Base-by-base conservation (phyloP, 148 eudicot species). In the Persicaria tinctoria region DNA sequence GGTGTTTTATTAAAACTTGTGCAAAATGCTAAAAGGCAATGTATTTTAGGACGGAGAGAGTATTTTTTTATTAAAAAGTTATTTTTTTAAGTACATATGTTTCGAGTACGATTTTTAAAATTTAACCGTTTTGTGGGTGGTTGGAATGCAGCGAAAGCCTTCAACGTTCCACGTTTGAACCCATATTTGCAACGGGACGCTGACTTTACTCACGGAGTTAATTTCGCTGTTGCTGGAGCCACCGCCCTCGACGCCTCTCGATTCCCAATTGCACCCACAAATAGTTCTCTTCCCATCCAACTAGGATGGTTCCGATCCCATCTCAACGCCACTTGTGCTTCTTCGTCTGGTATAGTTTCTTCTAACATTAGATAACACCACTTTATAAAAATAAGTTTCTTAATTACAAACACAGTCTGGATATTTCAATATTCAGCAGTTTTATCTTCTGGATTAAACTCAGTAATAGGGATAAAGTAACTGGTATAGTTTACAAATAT, bases 191-290 rank as follows among this genome's bases (percentile, higher is more conserved):
- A 23, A 6, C 20, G 23, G 23, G 66, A 60, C 41, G 41, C 66
- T 8, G 66, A 60, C 66, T 60, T 60, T 9, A 60, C 41, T 12
- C 66, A 23, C 3, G 66, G 66, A 8, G 38, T 60, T 8, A 60
- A 60, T 38, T 60, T 60, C 11, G 66, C 66, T 11, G 66, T 60
- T 3, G 66, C 41, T 38, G 66, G 66, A 20, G 66, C 66, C 66
- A 60, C 66, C 41, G 32, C 66, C 8, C 66, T 60, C 41, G 11
- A 60, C 41, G 66, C 66, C 41, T 20, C 66, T 20, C 10, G 66
- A 2, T 60, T 60, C 8, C 66, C 41, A 3, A 5, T 8, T 11
- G 66, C 66, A 9, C 66, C 66, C 66, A 60, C 66, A 0, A 60
- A 9, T 4, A 60, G 66, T 6, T 60, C 66, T 6, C 66, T 60